These are phyloP conservation scores for Alloascoidea hylecoeti DNA, from an alignment of 805 yeast species.

Conservation along the genomic window DNA sequence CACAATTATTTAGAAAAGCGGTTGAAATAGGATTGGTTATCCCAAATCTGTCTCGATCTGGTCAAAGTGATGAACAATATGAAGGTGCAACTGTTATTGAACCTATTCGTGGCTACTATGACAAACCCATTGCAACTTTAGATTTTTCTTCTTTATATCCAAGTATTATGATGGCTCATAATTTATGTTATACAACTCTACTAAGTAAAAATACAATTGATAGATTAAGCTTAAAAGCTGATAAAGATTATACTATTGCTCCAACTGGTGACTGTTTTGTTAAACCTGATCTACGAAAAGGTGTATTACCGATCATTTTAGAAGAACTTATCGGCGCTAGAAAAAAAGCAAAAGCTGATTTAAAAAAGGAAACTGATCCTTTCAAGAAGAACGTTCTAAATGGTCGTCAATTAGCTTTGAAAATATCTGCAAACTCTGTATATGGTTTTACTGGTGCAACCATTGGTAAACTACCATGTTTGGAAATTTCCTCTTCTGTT, in stretches of 20 bases:
- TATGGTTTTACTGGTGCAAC: conserved; percentile 99
- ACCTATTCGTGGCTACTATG: conserved; percentile 90
- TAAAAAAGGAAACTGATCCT: conserved; percentile 89
- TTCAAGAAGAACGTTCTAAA: conserved; percentile 86
- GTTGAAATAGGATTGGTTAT: conserved; percentile 73
- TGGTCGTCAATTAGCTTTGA: conserved; percentile 94
- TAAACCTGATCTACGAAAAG: conserved; percentile 52
- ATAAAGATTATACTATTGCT: conserved; percentile 67
- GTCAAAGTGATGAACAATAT: conserved; percentile 76
- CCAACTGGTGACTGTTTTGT: conserved; percentile 93
- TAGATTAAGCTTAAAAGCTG: conserved; percentile 46
- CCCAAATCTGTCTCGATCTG: conserved; percentile 77
- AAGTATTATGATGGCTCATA: conserved; percentile 98
- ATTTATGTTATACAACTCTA: conserved; percentile 87
- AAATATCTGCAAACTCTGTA: conserved; percentile 95
- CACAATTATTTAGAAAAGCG: conserved; percentile 91
- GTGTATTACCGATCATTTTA: conserved; percentile 83
- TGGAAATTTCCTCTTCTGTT: conserved; percentile 89
- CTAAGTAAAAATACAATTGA: conserved; percentile 56
- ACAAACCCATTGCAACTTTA: conserved; percentile 92
- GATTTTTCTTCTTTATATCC: conserved; percentile 98
- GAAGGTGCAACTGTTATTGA: conserved; percentile 99
- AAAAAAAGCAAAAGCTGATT: conserved; percentile 81
- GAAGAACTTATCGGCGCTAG: conserved; percentile 84
- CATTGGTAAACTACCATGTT: conserved; percentile 90